A percentile compares a stretch with the other conserved stretches of the same genome.
Evolutionary conservation across 1,139 yeast genomes (phyloP).

Genomic region (Lodderomyces metapsilosis): DNA sequence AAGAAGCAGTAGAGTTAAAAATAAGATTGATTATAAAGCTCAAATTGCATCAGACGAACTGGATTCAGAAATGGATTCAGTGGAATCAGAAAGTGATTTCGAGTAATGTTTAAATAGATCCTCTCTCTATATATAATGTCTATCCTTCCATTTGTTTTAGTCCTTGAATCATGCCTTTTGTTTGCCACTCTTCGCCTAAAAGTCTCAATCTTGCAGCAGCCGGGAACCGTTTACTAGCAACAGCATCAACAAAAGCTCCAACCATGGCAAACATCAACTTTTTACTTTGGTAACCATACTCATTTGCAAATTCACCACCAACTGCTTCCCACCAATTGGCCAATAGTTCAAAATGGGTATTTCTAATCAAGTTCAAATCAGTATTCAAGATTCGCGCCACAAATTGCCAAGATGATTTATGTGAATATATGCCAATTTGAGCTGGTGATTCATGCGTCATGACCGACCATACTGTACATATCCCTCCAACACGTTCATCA

Average conservation of each 20-base stretch:
- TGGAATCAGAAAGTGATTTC: neutral
- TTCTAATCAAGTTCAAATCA: slow-evolving; percentile 46
- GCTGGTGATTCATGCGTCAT: slow-evolving; percentile 43
- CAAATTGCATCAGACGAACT: slow-evolving; percentile 19
- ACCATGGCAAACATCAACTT: slow-evolving; percentile 51
- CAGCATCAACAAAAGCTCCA: slow-evolving; percentile 46
- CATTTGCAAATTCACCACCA: slow-evolving; percentile 51
- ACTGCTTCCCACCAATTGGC: slow-evolving; percentile 94
- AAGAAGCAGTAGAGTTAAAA: slow-evolving; percentile 43
- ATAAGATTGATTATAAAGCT: slow-evolving; percentile 38
- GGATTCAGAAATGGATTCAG: slow-evolving; percentile 6
- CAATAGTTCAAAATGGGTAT: slow-evolving; percentile 69
- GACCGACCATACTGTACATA: slow-evolving; percentile 76
- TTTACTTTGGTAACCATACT: slow-evolving; percentile 67
- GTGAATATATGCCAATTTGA: slow-evolving; percentile 20
- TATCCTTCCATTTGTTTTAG: slow-evolving; percentile 54
- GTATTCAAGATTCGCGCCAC: slow-evolving; percentile 69
- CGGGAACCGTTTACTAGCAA: slow-evolving; percentile 53
- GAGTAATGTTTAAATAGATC: neutral
- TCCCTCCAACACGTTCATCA: slow-evolving; percentile 85
- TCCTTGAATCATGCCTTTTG: slow-evolving; percentile 41
- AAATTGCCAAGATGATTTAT: slow-evolving; percentile 68
- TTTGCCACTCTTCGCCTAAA: slow-evolving; percentile 74
- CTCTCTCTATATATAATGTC: neutral
- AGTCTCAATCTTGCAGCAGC: slow-evolving; percentile 77